Percentiles rank a stretch among this genome's conserved stretches.
Evolutionary conservation across 306 rosid genomes (phyloP).

Genomic region (Dicorynia guianensis): DNA sequence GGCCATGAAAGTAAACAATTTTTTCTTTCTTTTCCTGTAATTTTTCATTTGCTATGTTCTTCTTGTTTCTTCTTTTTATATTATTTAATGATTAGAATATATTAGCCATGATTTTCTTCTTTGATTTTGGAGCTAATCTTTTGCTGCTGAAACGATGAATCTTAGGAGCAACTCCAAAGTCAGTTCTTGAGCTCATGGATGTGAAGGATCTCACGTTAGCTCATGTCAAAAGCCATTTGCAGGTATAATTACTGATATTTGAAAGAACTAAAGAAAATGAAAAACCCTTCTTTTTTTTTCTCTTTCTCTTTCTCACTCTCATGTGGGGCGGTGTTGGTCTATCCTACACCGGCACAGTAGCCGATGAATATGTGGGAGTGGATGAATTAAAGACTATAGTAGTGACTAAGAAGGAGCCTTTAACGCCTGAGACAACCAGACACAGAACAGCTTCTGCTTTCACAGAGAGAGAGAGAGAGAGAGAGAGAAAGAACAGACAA

Average conservation of each 20-base stretch:
- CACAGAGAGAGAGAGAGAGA: constrained; percentile 43
- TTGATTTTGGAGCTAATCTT: constrained; percentile 27
- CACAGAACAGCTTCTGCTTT: constrained; percentile 51
- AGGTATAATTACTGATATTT: constrained; percentile 52
- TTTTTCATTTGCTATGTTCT: neutral
- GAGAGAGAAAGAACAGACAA: constrained; percentile 49
- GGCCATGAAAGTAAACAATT: constrained; percentile 86
- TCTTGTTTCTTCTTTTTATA: neutral
- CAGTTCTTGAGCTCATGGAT: constrained; percentile 98
- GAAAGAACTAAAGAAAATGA: too few species aligned
- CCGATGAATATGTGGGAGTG: constrained; percentile 58
- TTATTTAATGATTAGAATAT: neutral
- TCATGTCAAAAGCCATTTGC: constrained; percentile 97
- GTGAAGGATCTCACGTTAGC: constrained; percentile 96
- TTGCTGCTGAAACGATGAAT: constrained; percentile 43
- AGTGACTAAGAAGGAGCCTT: constrained; percentile 43
- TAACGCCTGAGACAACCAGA: constrained; percentile 56
- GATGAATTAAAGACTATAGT: constrained; percentile 40
- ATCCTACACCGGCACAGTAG: constrained; percentile 50
- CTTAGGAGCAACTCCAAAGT: constrained; percentile 93
- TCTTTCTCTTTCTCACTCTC: constrained; percentile 25
- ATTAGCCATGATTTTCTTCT: neutral
- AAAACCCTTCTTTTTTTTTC: neutral
- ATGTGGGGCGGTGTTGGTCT: constrained; percentile 30
- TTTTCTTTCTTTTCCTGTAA: neutral